Conservation (phyloP, 2,329 filamentous ascomycete genomes). For the Ceratocystis colombiana region DNA sequence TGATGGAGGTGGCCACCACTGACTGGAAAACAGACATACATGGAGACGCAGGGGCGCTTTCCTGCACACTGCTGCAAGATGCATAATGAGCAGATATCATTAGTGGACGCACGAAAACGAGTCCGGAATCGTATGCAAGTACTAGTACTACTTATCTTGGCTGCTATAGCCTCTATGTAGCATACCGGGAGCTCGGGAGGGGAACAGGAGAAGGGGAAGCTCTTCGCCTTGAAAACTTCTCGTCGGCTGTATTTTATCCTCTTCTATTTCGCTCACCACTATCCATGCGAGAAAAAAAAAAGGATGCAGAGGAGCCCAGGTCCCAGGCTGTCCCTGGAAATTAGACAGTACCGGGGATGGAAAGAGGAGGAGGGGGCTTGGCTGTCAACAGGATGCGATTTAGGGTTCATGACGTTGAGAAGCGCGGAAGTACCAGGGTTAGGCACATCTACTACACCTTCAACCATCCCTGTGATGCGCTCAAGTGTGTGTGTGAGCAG, state of each 20-base stretch:
- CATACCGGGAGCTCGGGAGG: not conserved
- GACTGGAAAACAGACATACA: not conserved
- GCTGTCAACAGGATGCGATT: not conserved
- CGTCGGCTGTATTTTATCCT: not conserved
- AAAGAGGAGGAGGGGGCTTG: not conserved
- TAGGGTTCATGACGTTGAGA: not conserved
- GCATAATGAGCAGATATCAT: not conserved
- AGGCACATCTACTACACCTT: not conserved
- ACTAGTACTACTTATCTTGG: not conserved
- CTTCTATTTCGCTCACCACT: not conserved
- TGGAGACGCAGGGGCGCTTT: not conserved
- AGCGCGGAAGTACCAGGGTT: not conserved
- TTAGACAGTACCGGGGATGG: not conserved
- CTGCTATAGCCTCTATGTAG: not conserved
- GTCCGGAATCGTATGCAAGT: not conserved
- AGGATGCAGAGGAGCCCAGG: not conserved
- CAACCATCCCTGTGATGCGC: not conserved
- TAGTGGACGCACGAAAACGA: not conserved
- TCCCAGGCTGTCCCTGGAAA: not conserved
- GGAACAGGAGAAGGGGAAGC: not conserved
- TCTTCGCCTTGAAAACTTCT: not conserved
- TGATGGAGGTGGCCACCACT: not conserved
- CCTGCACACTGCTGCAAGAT: constrained; percentile 9
- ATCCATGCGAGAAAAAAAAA: not conserved
- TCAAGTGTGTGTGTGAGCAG: not conserved